These are phyloP conservation scores for Acacia crassicarpa DNA, from an alignment of 306 rosid genomes.

Conservation along the genomic window DNA sequence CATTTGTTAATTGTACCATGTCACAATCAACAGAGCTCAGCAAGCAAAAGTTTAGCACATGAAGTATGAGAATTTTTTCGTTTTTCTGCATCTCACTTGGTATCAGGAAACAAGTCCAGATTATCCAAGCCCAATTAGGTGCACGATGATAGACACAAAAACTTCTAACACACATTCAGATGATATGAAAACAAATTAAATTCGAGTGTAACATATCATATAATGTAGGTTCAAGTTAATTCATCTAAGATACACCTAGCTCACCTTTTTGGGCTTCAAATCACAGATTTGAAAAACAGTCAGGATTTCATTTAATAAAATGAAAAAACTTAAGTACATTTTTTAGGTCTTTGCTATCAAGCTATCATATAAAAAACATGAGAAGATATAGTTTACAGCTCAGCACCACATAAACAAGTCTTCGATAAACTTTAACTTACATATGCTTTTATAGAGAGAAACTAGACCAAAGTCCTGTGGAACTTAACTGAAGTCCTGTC, in stretches of 20 bases:
- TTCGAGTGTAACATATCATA: neutral
- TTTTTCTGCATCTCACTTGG: constrained; percentile 1
- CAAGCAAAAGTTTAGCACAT: neutral
- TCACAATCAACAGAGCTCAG: constrained; percentile 9
- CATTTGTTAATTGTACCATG: neutral
- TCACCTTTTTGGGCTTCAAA: neutral
- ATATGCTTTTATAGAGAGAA: neutral
- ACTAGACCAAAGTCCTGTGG: neutral
- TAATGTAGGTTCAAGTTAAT: neutral
- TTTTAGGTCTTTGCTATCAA: neutral
- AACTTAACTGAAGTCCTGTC: neutral
- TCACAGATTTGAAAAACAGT: neutral
- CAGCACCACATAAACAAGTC: neutral
- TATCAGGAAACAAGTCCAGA: neutral
- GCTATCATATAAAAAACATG: neutral
- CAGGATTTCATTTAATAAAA: neutral
- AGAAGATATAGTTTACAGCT: neutral
- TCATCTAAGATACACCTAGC: neutral
- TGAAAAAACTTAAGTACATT: neutral
- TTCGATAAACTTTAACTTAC: neutral
- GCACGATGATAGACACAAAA: neutral
- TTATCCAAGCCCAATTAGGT: neutral
- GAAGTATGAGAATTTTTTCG: neutral
- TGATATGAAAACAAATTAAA: neutral
- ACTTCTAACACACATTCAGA: neutral